phyloP scores from a whole-genome alignment of 1,139 yeast genomes.

The Trichomonascaceae sp. region DNA sequence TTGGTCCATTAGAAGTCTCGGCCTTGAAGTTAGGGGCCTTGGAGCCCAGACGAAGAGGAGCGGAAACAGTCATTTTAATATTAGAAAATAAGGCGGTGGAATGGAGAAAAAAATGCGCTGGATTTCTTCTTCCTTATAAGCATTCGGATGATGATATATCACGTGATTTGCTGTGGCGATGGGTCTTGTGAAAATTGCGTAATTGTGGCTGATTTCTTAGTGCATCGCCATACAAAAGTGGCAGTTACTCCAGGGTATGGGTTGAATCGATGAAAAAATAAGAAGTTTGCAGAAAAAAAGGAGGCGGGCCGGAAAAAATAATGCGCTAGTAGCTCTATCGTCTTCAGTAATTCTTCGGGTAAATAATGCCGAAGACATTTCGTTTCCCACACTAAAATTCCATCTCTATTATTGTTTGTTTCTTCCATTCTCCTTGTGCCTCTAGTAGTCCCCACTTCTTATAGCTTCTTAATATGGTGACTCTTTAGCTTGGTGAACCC shows the following conservation, averaged over 20 bases:
- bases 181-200: conserved; percentile 1
- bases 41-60: conserved; percentile 48
- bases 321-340: too few relatives aligned
- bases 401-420: background rate
- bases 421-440: background rate
- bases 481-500: conserved; percentile 34
- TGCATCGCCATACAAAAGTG: background rate
- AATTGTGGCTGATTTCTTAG: conserved; percentile 6
- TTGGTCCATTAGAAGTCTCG: conserved; percentile 66
- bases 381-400: background rate
- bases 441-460: too few relatives aligned
- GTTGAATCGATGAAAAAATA: background rate
- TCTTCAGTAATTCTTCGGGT: too few relatives aligned
- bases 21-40: conserved; percentile 76
- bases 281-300: background rate
- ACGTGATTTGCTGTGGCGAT: conserved; percentile 8
- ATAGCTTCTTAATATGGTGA: conserved; percentile 30
- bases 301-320: background rate
- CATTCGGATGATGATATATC: conserved; percentile 5
- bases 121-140: background rate
- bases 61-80: conserved; percentile 10
- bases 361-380: too few relatives aligned
- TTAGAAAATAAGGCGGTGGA: background rate
- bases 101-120: background rate
- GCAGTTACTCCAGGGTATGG: background rate